Conservation (phyloP, 192 early-diverging fungal genomes). For the Coemansia sp. region DNA sequence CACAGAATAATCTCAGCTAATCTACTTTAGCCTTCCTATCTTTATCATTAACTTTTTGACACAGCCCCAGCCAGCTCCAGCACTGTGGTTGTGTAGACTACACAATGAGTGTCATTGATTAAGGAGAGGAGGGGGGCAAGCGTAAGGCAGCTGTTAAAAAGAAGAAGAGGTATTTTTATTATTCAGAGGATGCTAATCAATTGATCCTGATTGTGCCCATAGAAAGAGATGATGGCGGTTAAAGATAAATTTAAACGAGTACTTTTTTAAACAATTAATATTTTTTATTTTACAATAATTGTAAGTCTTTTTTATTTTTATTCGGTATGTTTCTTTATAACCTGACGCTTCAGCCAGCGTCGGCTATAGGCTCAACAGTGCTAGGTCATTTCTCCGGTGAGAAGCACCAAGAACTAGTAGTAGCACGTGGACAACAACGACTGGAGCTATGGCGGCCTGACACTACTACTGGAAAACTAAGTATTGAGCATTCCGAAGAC, state of each 20-base stretch:
- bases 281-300: not conserved
- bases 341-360: slow-evolving; percentile 81
- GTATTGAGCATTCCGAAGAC: slow-evolving; percentile 68
- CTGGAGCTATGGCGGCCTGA: slow-evolving; percentile 85
- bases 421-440: slow-evolving; percentile 63
- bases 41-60: too few species aligned
- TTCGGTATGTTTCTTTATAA: slow-evolving; percentile 71
- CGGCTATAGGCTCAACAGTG: slow-evolving; percentile 72
- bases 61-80: too few species aligned
- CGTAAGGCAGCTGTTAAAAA: too few species aligned
- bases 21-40: too few species aligned
- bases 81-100: too few species aligned
- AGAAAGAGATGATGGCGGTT: not conserved
- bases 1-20: too few species aligned
- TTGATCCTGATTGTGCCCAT: too few species aligned
- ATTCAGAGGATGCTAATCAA: too few species aligned
- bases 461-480: slow-evolving; percentile 76
- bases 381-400: slow-evolving; percentile 93
- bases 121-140: too few species aligned
- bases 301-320: too few species aligned
- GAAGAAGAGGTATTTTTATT: too few species aligned
- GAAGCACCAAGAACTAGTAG: slow-evolving; percentile 84
- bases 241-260: not conserved
- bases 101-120: too few species aligned
- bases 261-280: not conserved